phyloP scores from a whole-genome alignment of 306 rosid species.

The Rubus idaeus region DNA sequence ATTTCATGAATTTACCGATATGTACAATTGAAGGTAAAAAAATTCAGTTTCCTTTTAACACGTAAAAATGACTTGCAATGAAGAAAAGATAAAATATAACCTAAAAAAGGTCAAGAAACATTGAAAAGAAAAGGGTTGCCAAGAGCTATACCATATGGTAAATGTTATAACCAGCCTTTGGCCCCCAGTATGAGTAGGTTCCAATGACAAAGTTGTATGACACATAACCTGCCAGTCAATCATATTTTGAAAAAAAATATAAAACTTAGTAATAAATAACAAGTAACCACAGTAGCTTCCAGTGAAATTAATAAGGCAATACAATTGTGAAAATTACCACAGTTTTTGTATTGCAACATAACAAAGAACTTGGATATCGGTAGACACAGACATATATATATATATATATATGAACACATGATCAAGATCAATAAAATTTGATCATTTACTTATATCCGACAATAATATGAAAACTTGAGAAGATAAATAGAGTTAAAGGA shows the following conservation, averaged over 20 bases:
- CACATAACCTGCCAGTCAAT: conserved; percentile 70
- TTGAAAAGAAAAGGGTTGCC: conserved; percentile 3
- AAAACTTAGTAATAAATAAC: background rate
- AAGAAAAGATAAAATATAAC: conserved; percentile 11
- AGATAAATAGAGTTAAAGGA: conserved; percentile 24
- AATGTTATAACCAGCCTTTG: conserved; percentile 90
- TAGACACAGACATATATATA: background rate
- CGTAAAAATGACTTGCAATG: conserved; percentile 10
- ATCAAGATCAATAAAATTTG: background rate
- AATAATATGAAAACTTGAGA: conserved; percentile 10
- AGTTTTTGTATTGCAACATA: background rate
- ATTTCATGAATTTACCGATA: conserved; percentile 7
- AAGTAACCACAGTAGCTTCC: background rate
- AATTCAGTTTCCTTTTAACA: conserved; percentile 6
- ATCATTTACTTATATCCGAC: background rate
- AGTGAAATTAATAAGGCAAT: background rate
- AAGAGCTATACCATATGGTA: conserved; percentile 70
- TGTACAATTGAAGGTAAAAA: background rate
- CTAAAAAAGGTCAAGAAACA: background rate
- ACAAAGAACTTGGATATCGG: background rate
- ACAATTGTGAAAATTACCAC: background rate
- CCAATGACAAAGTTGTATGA: conserved; percentile 88
- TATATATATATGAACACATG: background rate
- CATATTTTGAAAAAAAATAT: background rate
- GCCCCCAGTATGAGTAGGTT: conserved; percentile 97